Base-by-base conservation (phyloP, 306 rosid species). In the Lathyrus sativus region DNA sequence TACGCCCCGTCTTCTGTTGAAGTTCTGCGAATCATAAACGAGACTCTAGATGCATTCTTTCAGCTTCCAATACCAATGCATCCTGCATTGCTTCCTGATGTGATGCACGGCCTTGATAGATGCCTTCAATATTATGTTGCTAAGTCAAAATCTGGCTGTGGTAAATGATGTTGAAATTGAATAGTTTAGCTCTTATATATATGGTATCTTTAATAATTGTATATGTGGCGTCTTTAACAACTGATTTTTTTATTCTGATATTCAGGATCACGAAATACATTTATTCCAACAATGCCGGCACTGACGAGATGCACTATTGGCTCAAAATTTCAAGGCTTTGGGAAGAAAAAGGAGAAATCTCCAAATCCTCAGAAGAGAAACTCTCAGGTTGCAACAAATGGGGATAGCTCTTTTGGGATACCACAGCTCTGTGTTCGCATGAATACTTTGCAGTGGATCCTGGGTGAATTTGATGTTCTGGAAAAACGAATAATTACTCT, bases 61-160 rank as follows among this genome's bases (percentile, higher is more conserved):
- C 92, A 77, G 85, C 90, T 93, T 79, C 99, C 99, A 33, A 93
- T 93, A 79, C 90, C 91, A 1, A 88, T 88, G 97, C 99, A 93
- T 84, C 99, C 99, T 69, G 90, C 87, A 7, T 56, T 90, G 75
- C 99, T 93, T 82, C 97, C 99, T 35, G 97, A 93, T 73, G 81
- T 93, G 88, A 85, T 93, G 84, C 70, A 76, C 42, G 97, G 95
- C 81, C 91, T 93, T 35, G 99, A 93, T 74, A 86, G 90, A 79
- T 86, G 90, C 88, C 95, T 93, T 79, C 97, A 90, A 68, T 87
- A 88, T 69, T 90, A 93, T 41, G 74, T 81, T 72, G 58, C 72
- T 28, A 93, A 90, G 76, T 84, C 96, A 66, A 93, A 85, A 84
- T 90, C 96, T 60, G 99, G 97, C 81, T 90, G 96, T 63, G 99